Percentiles rank a stretch among this genome's conserved stretches.
These are phyloP conservation scores for Silene noctiflora DNA, from an alignment of 179 eudicot species.

Conservation along the genomic window DNA sequence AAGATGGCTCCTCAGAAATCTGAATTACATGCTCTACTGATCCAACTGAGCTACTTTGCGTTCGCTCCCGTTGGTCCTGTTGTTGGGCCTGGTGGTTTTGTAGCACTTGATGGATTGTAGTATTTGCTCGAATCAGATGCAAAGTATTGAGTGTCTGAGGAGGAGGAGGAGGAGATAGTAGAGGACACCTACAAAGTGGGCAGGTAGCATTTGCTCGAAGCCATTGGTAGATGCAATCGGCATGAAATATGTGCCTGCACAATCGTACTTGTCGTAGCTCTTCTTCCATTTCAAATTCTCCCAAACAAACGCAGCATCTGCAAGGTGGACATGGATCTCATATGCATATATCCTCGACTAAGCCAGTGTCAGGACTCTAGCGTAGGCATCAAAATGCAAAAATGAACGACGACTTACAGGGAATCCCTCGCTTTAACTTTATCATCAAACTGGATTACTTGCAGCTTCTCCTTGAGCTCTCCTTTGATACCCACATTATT, in stretches of 20 bases:
- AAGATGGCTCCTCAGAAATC: slow-evolving; percentile 18
- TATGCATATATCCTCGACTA: too few relatives aligned
- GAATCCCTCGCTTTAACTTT: slow-evolving; percentile 49
- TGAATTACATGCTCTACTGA: slow-evolving; percentile 26
- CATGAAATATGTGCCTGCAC: slow-evolving; percentile 83
- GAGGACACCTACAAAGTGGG: slow-evolving; percentile 76
- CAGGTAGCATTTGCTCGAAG: slow-evolving; percentile 69
- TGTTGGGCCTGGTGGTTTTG: slow-evolving; percentile 11
- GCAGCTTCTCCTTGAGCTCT: slow-evolving; percentile 59
- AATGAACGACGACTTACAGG: slow-evolving; percentile 42
- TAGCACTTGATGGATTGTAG: background rate
- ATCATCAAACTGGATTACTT: slow-evolving; percentile 54
- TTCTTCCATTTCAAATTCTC: slow-evolving; percentile 77
- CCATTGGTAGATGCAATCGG: slow-evolving; percentile 78
- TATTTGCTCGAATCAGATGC: background rate
- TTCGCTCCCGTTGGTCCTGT: background rate
- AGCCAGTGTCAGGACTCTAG: too few relatives aligned
- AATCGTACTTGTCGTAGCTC: slow-evolving; percentile 55
- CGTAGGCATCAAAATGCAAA: background rate
- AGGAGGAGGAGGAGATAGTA: slow-evolving; percentile 12
- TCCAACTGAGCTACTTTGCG: background rate
- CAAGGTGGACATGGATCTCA: background rate
- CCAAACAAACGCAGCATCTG: slow-evolving; percentile 94
- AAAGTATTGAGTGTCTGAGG: background rate
- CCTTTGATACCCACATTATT: slow-evolving; percentile 7